Percentiles rank a stretch among this genome's conserved stretches.
Conservation (phyloP, 345 rosid genomes). For the Mercurialis annua region DNA sequence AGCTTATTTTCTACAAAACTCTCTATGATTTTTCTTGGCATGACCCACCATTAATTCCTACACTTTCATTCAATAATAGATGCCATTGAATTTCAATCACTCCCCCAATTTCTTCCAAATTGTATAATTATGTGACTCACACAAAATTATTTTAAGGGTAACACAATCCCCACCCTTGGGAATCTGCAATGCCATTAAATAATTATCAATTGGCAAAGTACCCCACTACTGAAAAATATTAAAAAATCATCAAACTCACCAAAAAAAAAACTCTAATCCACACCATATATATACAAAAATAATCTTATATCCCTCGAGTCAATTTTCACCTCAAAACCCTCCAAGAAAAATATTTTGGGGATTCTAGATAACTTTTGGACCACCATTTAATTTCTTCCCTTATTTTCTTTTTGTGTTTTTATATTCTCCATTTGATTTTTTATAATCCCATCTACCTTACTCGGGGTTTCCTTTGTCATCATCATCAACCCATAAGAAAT, state of each 20-base stretch:
- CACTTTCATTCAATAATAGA: conserved; percentile 35
- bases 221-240: conserved; percentile 43
- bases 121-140: conserved; percentile 22
- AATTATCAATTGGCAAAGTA: conserved; percentile 40
- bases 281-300: conserved; percentile 21
- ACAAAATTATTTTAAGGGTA: conserved; percentile 22
- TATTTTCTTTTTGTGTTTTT: background rate
- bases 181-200: conserved; percentile 68
- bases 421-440: background rate
- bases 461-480: conserved; percentile 59
- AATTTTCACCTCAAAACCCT: conserved; percentile 37
- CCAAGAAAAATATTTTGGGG: conserved; percentile 43
- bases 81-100: conserved; percentile 40
- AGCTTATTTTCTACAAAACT: too few relatives aligned
- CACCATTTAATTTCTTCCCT: conserved; percentile 19
- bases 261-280: conserved; percentile 36
- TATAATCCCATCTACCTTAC: too few relatives aligned
- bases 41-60: conserved; percentile 39
- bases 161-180: conserved; percentile 65
- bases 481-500: conserved; percentile 59
- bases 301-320: conserved; percentile 39
- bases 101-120: conserved; percentile 26
- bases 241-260: conserved; percentile 40
- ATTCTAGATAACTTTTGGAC: conserved; percentile 35
- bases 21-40: background rate